Conservation (phyloP, 2,329 filamentous ascomycete genomes). For the Drechslerella stenobrocha region DNA sequence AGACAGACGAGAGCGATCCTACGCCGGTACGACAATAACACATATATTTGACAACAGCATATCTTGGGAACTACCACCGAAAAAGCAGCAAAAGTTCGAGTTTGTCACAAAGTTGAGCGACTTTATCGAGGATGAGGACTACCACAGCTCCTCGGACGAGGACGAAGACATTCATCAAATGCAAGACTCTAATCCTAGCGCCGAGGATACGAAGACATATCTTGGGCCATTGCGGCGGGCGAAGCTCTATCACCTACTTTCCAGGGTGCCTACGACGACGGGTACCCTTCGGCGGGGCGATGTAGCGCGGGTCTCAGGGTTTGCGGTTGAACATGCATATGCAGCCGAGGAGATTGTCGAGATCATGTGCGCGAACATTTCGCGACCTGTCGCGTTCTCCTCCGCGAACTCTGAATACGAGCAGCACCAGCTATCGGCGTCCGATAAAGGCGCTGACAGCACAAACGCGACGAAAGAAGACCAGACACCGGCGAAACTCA, state of each 20-base stretch:
- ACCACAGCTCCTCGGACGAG: constrained; percentile 84
- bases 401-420: constrained; percentile 54
- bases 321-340: constrained; percentile 86
- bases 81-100: constrained; percentile 75
- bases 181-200: constrained; percentile 52
- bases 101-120: constrained; percentile 76
- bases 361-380: constrained; percentile 79
- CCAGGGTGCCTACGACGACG: constrained; percentile 75
- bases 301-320: constrained; percentile 79
- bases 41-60: constrained; percentile 71
- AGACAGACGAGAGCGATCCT: constrained; percentile 40
- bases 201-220: constrained; percentile 62
- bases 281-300: constrained; percentile 79
- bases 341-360: constrained; percentile 84
- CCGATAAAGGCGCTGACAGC: constrained; percentile 55
- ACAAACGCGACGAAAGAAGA: constrained; percentile 61
- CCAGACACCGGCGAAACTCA: constrained; percentile 71
- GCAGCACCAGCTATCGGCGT: constrained; percentile 1
- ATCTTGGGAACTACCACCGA: constrained; percentile 70
- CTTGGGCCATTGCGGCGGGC: constrained; percentile 82
- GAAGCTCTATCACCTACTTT: constrained; percentile 80
- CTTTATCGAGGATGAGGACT: constrained; percentile 80
- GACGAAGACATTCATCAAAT: constrained; percentile 62
- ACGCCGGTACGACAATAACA: constrained; percentile 41
- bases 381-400: constrained; percentile 73